Conservation (phyloP, 805 yeast genomes). For the Cyberlindnera euphorbiae region DNA sequence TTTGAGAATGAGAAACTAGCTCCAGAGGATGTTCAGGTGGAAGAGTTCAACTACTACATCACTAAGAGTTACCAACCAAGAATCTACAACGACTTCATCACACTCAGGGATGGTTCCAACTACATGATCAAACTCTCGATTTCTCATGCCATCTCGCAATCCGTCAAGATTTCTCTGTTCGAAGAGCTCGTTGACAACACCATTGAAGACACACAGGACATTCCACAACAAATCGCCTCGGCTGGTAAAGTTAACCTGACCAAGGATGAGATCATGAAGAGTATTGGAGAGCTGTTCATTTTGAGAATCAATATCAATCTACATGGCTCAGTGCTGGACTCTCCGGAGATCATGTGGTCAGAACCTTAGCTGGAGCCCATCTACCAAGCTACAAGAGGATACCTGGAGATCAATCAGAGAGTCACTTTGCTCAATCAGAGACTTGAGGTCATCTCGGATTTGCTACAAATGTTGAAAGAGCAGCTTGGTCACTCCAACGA, state of each 20-base stretch:
- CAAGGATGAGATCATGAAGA: constrained; percentile 92
- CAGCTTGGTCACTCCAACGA: constrained; percentile 94
- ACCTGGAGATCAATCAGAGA: constrained; percentile 90
- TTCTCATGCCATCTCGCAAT: constrained; percentile 93
- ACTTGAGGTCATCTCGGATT: constrained; percentile 87
- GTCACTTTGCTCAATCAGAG: constrained; percentile 88
- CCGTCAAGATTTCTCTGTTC: constrained; percentile 90
- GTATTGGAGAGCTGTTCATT: constrained; percentile 93
- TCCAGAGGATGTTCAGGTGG: constrained; percentile 87
- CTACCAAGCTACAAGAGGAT: constrained; percentile 95
- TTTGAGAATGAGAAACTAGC: constrained; percentile 91
- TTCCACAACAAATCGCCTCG: constrained; percentile 92
- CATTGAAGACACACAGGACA: constrained; percentile 94
- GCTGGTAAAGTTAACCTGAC: constrained; percentile 95
- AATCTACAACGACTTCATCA: constrained; percentile 91
- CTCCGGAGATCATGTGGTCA: constrained; percentile 98
- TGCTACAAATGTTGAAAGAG: constrained; percentile 93
- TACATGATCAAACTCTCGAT: constrained; percentile 90
- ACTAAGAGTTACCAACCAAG: constrained; percentile 94
- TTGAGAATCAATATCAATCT: constrained; percentile 75
- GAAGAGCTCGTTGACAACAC: constrained; percentile 96
- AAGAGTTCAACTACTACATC: constrained; percentile 91
- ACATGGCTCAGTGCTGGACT: constrained; percentile 86
- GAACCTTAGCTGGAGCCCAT: constrained; percentile 98
- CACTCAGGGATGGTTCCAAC: constrained; percentile 81